These are phyloP conservation scores for Dissophora ornata DNA, from an alignment of 192 early-diverging fungal genomes.

Conservation along the genomic window DNA sequence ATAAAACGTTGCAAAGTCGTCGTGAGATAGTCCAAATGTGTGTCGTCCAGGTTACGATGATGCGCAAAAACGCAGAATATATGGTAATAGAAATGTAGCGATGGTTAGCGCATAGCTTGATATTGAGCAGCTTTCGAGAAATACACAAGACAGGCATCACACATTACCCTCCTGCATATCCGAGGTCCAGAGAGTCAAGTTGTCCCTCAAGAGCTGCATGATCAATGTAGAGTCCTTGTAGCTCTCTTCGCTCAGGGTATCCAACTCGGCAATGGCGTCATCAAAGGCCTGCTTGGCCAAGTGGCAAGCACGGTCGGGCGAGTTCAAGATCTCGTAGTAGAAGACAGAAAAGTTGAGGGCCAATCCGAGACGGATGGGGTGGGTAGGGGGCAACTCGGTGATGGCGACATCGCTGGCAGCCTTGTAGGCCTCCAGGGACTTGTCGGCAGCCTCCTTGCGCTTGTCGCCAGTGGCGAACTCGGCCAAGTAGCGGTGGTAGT, in stretches of 20 bases:
- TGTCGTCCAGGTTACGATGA: too few species aligned
- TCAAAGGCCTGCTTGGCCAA: conserved; percentile 98
- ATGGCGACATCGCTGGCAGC: conserved; percentile 94
- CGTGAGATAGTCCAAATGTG: too few species aligned
- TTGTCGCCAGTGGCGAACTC: conserved; percentile 93
- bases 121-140: neutral
- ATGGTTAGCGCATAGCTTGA: neutral
- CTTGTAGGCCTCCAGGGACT: conserved; percentile 95
- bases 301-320: conserved; percentile 96
- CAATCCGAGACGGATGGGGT: conserved; percentile 98
- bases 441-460: conserved; percentile 83
- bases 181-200: conserved; percentile 99
- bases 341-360: conserved; percentile 99
- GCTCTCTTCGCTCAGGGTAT: conserved; percentile 97
- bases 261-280: conserved; percentile 98
- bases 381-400: conserved; percentile 94
- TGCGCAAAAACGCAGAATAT: too few species aligned
- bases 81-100: neutral
- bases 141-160: conserved; percentile 1
- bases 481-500: conserved; percentile 99
- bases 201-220: conserved; percentile 99
- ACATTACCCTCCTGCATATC: conserved; percentile 67
- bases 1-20: neutral
- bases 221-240: conserved; percentile 93
- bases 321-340: conserved; percentile 99